phyloP scores from a whole-genome alignment of 1,139 yeast genomes.

The Eremothecium cymbalariae region DNA sequence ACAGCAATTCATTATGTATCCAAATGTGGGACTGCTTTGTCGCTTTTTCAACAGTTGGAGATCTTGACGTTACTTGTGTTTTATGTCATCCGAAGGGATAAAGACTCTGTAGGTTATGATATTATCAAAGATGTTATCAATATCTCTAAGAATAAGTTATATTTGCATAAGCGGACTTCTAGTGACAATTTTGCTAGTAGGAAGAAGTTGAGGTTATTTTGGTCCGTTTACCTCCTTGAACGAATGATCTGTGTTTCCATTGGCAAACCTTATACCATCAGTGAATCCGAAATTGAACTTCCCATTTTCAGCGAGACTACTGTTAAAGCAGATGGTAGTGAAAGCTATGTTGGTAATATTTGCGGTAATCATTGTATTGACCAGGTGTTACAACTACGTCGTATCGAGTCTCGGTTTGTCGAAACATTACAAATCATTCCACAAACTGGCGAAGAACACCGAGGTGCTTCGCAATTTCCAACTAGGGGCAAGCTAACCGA shows the following conservation, averaged over 20 bases:
- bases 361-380: constrained; percentile 41
- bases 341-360: constrained; percentile 11
- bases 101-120: constrained; percentile 45
- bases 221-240: constrained; percentile 51
- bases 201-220: constrained; percentile 43
- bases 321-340: constrained; percentile 17
- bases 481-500: constrained; percentile 20
- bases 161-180: constrained; percentile 35
- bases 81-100: constrained; percentile 48
- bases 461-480: background rate
- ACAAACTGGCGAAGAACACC: constrained; percentile 14
- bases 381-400: constrained; percentile 44
- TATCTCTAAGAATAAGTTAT: constrained; percentile 34
- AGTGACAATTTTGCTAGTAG: constrained; percentile 30
- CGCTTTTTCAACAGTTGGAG: constrained; percentile 41
- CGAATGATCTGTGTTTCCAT: constrained; percentile 50
- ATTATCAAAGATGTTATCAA: constrained; percentile 45
- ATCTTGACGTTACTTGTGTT: constrained; percentile 42
- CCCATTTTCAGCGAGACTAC: constrained; percentile 38
- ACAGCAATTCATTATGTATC: constrained; percentile 49
- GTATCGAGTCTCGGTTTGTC: constrained; percentile 49
- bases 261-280: constrained; percentile 43
- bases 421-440: constrained; percentile 40
- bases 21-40: constrained; percentile 35
- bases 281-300: constrained; percentile 40